A percentile compares a stretch with the other conserved stretches of the same genome.
phyloP scores from a whole-genome alignment of 352 stramenopile genomes.

The Phytopythium kandeliae region DNA sequence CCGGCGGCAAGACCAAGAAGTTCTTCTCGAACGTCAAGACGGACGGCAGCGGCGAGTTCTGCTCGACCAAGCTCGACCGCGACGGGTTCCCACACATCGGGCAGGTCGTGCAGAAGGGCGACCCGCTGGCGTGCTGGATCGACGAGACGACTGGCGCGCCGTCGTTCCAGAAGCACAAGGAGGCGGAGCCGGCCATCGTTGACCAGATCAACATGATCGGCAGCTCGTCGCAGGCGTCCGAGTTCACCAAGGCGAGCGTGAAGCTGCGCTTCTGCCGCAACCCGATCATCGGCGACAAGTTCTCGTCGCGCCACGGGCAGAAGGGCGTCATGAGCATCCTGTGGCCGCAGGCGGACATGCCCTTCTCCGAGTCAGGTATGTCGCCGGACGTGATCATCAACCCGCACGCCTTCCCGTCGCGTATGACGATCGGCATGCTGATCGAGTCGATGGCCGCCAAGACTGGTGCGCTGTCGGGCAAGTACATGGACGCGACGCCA shows the following conservation, averaged over 20 bases:
- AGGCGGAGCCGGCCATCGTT: slow-evolving; percentile 96
- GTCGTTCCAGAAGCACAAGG: slow-evolving; percentile 96
- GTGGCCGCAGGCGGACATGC: slow-evolving; percentile 99
- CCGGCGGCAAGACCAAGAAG: slow-evolving; percentile 78
- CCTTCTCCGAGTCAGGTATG: slow-evolving; percentile 98
- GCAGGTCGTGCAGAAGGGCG: slow-evolving; percentile 91
- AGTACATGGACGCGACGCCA: slow-evolving; percentile 97
- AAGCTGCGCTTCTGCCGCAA: slow-evolving; percentile 99
- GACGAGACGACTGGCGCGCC: slow-evolving; percentile 92
- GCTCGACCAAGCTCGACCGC: slow-evolving; percentile 84
- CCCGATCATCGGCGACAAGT: slow-evolving; percentile 99
- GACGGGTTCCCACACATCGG: slow-evolving; percentile 97
- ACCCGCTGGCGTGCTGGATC: slow-evolving; percentile 95
- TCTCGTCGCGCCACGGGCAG: slow-evolving; percentile 98
- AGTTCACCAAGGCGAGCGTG: slow-evolving; percentile 89
- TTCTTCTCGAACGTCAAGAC: slow-evolving; percentile 92
- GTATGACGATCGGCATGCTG: slow-evolving; percentile 96
- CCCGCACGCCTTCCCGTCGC: slow-evolving; percentile 96
- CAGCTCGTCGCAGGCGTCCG: slow-evolving; percentile 52
- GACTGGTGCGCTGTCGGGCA: slow-evolving; percentile 96
- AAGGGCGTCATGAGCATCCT: slow-evolving; percentile 99
- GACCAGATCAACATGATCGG: slow-evolving; percentile 92
- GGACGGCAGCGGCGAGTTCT: slow-evolving; percentile 55
- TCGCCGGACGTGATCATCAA: slow-evolving; percentile 99
- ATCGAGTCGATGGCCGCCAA: slow-evolving; percentile 99